Base-by-base conservation (phyloP, 306 rosid species). In the Vachellia pachyceras region DNA sequence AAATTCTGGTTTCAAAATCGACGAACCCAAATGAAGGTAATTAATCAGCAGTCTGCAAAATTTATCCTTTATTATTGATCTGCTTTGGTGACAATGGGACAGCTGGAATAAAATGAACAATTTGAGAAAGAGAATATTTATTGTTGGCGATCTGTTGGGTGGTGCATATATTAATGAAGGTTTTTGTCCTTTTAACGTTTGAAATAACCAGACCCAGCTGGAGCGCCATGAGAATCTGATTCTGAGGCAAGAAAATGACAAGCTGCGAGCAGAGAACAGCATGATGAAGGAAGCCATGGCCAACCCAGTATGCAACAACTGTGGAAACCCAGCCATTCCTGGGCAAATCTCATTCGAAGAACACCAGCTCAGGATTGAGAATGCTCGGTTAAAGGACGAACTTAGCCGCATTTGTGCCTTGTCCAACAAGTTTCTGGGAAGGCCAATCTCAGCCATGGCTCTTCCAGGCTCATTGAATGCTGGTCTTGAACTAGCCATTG, bases 1-100 rank as follows among this genome's bases (percentile, higher is more conserved):
- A 96, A 96, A 65, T 96, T 96, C 84, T 96, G 99, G 99, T 96
- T 96, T 87, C 99, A 96, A 85, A 96, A 96, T 69, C 79, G 99
- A 25, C 73, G 99, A 82, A 96, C 99, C 14, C 99, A 96, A 60
- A 90, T 93, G 99, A 96, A 96, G 98, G 99, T 96, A 83, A 71
- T 40, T 40, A 3, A 14, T 37, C 18, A 61, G 40, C 10, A 14
- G 40, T 29, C 10, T 29, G 40, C 39, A 13, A 61, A 12, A 29
- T 1, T 29, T 61, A 29, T 12, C 5, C 10, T 25, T 29, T 25
- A 3, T 29, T 29, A 29, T 29, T 29, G 33, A 29, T 29, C 33
- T 29, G 33, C 2, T n/a, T 29, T 9, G 23, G 29, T 6, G 60
- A 18, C 61, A 17, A 54, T n/a, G 1, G 61, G 61, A 54, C 23